Evolutionary conservation across 1,284 basidiomycete species (phyloP).

Genomic region (Cutaneotrichosporon daszewskae): DNA sequence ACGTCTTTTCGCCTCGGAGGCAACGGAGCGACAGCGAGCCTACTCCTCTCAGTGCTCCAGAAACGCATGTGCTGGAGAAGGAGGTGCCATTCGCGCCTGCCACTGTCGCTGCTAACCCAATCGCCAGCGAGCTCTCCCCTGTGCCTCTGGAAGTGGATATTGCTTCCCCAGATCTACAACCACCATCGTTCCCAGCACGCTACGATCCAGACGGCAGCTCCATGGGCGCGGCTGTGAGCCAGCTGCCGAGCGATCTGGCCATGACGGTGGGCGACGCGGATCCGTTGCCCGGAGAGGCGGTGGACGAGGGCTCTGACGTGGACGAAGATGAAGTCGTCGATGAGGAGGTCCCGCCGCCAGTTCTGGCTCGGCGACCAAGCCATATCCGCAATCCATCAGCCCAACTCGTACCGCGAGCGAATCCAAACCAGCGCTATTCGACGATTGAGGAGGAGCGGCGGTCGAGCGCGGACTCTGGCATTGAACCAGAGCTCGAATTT

Average conservation of each 20-base stretch:
- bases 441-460: slow-evolving; percentile 20
- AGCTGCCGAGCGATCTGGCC: slow-evolving; percentile 21
- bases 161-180: slow-evolving; percentile 30
- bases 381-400: slow-evolving; percentile 1
- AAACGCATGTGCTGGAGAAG: neutral
- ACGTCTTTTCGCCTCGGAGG: slow-evolving; percentile 19
- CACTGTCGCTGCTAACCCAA: neutral
- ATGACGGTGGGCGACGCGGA: slow-evolving; percentile 17
- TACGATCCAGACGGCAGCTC: slow-evolving; percentile 51
- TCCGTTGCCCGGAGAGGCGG: slow-evolving; percentile 33
- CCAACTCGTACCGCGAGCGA: neutral
- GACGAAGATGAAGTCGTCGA: slow-evolving; percentile 34
- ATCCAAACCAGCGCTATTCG: slow-evolving; percentile 6
- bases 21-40: neutral
- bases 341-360: slow-evolving; percentile 17
- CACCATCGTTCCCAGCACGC: slow-evolving; percentile 31
- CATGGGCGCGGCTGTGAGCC: slow-evolving; percentile 16
- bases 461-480: slow-evolving; percentile 23
- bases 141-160: slow-evolving; percentile 45
- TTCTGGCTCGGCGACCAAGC: slow-evolving; percentile 1
- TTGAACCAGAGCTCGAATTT: slow-evolving; percentile 22
- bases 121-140: slow-evolving; percentile 3
- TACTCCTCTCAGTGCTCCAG: too few species aligned
- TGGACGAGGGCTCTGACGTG: slow-evolving; percentile 18
- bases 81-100: neutral